Evolutionary conservation across 1,284 basidiomycete species (phyloP).

Genomic region (Ceratobasidium papillatum): DNA sequence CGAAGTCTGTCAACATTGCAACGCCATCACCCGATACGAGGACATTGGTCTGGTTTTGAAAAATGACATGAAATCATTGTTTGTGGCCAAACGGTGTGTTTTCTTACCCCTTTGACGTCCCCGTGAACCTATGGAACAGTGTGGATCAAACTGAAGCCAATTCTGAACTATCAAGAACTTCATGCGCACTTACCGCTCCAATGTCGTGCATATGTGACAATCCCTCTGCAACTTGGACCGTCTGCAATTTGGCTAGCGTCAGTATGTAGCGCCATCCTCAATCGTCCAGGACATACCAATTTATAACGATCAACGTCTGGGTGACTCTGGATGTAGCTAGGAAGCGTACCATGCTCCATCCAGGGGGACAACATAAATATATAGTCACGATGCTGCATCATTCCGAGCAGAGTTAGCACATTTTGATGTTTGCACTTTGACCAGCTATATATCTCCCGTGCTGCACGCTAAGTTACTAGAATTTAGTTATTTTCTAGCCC

Average conservation of each 20-base stretch:
- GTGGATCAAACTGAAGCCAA: not conserved
- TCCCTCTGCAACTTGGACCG: not conserved
- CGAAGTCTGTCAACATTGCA: conserved; percentile 24
- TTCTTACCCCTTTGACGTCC: conserved; percentile 16
- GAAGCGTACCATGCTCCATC: not conserved
- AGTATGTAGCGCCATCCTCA: not conserved
- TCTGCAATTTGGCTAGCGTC: not conserved
- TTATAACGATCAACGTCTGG: not conserved
- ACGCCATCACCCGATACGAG: conserved; percentile 4
- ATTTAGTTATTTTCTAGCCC: not conserved
- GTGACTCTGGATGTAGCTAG: not conserved
- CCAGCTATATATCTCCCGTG: conserved; percentile 10
- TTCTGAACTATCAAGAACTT: too few relatives aligned
- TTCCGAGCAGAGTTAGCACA: not conserved
- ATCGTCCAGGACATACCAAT: not conserved
- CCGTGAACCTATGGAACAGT: conserved; percentile 10
- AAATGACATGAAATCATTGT: too few relatives aligned
- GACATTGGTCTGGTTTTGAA: not conserved
- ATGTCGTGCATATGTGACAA: not conserved
- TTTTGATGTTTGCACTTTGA: conserved; percentile 9
- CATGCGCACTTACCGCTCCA: not conserved
- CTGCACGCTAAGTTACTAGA: not conserved
- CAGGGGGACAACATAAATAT: conserved; percentile 19
- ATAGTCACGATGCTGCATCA: not conserved
- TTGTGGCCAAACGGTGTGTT: too few relatives aligned